These are phyloP conservation scores for Ceratorhiza oryzae-sativae DNA, from an alignment of 1,284 basidiomycete species.

Conservation along the genomic window DNA sequence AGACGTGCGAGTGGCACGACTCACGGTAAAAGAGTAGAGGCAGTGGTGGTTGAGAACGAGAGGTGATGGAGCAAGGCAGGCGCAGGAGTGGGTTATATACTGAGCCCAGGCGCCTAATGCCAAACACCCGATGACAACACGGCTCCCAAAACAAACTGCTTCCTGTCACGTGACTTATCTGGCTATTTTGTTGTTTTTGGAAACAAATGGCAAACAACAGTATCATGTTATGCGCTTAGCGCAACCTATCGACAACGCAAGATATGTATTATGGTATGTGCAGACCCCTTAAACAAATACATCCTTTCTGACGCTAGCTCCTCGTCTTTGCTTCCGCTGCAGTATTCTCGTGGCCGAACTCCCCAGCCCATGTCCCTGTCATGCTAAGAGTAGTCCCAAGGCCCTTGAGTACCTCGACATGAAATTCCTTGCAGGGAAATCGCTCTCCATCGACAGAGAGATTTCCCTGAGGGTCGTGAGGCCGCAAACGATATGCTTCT, in stretches of 20 bases:
- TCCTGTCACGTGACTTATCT: slow-evolving; percentile 6
- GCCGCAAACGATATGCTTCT: slow-evolving; percentile 75
- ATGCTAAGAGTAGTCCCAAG: slow-evolving; percentile 76
- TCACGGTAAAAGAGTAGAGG: neutral
- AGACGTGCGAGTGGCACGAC: neutral
- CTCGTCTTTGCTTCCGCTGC: neutral
- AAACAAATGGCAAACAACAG: neutral
- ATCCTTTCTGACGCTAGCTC: neutral
- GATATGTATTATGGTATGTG: neutral
- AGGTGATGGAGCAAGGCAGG: slow-evolving; percentile 8
- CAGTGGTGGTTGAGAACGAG: slow-evolving; percentile 10
- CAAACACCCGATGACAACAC: slow-evolving; percentile 23
- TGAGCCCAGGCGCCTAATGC: slow-evolving; percentile 4
- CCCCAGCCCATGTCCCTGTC: slow-evolving; percentile 54
- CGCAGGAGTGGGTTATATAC: slow-evolving; percentile 32
- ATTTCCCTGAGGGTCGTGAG: slow-evolving; percentile 56
- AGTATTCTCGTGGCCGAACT: slow-evolving; percentile 13
- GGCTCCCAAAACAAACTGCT: slow-evolving; percentile 27
- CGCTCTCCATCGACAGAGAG: slow-evolving; percentile 84
- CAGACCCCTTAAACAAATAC: too few relatives aligned
- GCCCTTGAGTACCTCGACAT: slow-evolving; percentile 80
- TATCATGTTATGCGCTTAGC: neutral
- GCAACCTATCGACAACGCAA: neutral
- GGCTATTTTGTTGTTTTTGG: neutral
- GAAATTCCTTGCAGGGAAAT: slow-evolving; percentile 80